A percentile compares a stretch with the other conserved stretches of the same genome.
phyloP scores from a whole-genome alignment of 2,329 filamentous ascomycete species.

The Bipolaris zeicola region DNA sequence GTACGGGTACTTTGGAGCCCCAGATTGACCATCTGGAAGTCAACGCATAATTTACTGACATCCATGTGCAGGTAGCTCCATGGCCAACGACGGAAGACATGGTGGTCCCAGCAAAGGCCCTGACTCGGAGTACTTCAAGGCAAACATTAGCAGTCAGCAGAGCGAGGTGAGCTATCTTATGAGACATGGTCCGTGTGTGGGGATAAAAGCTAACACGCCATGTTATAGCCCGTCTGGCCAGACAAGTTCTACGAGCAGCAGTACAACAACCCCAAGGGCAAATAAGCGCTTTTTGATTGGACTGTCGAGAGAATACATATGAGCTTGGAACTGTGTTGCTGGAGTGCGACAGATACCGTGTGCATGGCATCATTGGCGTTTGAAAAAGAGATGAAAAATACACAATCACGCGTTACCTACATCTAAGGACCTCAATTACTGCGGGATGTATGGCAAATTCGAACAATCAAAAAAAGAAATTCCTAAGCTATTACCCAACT shows the following conservation, averaged over 20 bases:
- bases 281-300: constrained; percentile 24
- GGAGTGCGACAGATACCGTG: not conserved
- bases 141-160: constrained; percentile 35
- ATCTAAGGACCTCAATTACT: not conserved
- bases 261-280: constrained; percentile 42
- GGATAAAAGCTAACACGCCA: constrained; percentile 4
- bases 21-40: constrained; percentile 3
- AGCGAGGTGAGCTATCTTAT: constrained; percentile 23
- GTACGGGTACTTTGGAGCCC: constrained; percentile 23
- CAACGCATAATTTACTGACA: constrained; percentile 5
- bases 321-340: not conserved
- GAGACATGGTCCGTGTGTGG: not conserved
- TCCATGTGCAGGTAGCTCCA: constrained; percentile 22
- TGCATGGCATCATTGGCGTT: constrained; percentile 13
- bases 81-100: constrained; percentile 33
- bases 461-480: not conserved
- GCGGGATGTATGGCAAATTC: not conserved
- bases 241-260: constrained; percentile 43
- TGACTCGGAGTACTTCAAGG: constrained; percentile 35
- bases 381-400: constrained; percentile 5
- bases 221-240: constrained; percentile 31
- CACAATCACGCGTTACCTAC: constrained; percentile 1
- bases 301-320: not conserved
- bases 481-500: not conserved
- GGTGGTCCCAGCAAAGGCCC: constrained; percentile 33